Evolutionary conservation across 768 basidiomycete species (phyloP).

Genomic region (Agrocybe praecox): DNA sequence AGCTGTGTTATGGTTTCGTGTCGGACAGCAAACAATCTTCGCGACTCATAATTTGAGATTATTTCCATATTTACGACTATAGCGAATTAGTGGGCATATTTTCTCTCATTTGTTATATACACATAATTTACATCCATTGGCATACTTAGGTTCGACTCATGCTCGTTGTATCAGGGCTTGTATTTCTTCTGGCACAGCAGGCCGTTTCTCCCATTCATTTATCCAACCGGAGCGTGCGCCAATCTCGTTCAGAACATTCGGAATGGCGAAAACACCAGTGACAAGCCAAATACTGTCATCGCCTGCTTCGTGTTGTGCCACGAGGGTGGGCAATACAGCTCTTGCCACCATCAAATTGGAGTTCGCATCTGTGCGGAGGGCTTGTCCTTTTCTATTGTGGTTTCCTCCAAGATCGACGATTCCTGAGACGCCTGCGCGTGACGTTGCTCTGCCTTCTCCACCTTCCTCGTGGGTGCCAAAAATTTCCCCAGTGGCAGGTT

Average conservation of each 20-base stretch:
- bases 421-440: slow-evolving; percentile 63
- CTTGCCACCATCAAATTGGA: slow-evolving; percentile 69
- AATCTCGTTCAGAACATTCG: slow-evolving; percentile 37
- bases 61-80: too few species aligned
- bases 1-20: too few species aligned
- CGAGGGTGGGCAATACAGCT: slow-evolving; percentile 67
- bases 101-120: neutral
- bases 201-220: slow-evolving; percentile 49
- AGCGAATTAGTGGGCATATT: too few species aligned
- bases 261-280: slow-evolving; percentile 67
- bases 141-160: neutral
- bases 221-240: slow-evolving; percentile 48
- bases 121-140: neutral
- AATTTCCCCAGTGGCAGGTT: slow-evolving; percentile 41
- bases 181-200: slow-evolving; percentile 42
- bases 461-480: slow-evolving; percentile 54
- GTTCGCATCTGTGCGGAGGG: slow-evolving; percentile 73
- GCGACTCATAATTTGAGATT: too few species aligned
- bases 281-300: slow-evolving; percentile 56
- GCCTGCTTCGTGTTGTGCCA: slow-evolving; percentile 45
- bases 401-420: slow-evolving; percentile 48
- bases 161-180: neutral
- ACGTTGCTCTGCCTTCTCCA: slow-evolving; percentile 52
- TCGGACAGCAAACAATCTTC: too few species aligned
- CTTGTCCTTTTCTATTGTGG: slow-evolving; percentile 31